Conservation (phyloP, 345 rosid species). For the Salix suchowensis region DNA sequence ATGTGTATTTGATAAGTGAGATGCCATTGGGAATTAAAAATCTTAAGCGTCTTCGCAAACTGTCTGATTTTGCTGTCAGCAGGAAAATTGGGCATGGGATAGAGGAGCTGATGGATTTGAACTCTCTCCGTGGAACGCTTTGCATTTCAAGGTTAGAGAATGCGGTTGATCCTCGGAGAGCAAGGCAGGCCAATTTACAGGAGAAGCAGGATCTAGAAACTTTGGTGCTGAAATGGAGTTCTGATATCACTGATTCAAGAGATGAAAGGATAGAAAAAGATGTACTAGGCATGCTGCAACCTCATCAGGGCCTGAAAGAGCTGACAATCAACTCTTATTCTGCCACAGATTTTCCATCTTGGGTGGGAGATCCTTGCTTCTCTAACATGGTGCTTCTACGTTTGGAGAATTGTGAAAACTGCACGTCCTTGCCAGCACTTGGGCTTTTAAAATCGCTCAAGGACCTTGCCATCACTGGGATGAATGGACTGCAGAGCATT, state of each 20-base stretch:
- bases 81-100: slow-evolving; percentile 24
- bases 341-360: slow-evolving; percentile 5
- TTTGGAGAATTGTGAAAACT: slow-evolving; percentile 1
- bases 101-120: slow-evolving; percentile 29
- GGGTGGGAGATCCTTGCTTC: slow-evolving; percentile 18
- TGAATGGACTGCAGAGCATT: not conserved
- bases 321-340: slow-evolving; percentile 1
- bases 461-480: not conserved
- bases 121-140: slow-evolving; percentile 29
- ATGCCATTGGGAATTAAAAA: slow-evolving; percentile 34
- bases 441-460: slow-evolving; percentile 10
- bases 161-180: not conserved
- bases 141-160: slow-evolving; percentile 17
- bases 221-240: slow-evolving; percentile 10
- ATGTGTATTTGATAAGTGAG: slow-evolving; percentile 19
- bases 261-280: not conserved
- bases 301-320: slow-evolving; percentile 4
- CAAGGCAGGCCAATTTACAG: slow-evolving; percentile 6
- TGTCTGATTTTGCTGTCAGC: slow-evolving; percentile 31
- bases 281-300: slow-evolving; percentile 12
- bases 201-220: not conserved
- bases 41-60: slow-evolving; percentile 24
- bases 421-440: slow-evolving; percentile 3
- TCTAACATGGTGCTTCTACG: slow-evolving; percentile 1
- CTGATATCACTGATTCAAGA: not conserved